Percentiles rank a stretch among this genome's conserved stretches.
These are phyloP conservation scores for Porogramme epimiltina DNA, from an alignment of 1,284 basidiomycete species.

Conservation along the genomic window DNA sequence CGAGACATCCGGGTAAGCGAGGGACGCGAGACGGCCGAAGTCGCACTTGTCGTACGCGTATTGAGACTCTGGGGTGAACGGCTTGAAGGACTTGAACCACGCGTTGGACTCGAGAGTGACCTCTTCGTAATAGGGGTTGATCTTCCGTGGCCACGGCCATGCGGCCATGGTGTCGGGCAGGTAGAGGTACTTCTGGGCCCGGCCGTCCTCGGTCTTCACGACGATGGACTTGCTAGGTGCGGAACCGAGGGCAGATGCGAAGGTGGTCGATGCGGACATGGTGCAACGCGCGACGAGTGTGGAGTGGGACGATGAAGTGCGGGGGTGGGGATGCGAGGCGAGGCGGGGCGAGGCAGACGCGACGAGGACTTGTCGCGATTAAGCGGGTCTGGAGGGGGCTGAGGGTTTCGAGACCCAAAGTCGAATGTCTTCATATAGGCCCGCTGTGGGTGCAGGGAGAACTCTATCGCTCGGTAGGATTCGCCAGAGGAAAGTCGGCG, in stretches of 20 bases:
- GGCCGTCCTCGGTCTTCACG: constrained; percentile 27
- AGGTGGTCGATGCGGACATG: background rate
- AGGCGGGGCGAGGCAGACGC: no score
- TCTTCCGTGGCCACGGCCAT: background rate
- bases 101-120: background rate
- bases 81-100: constrained; percentile 29
- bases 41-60: constrained; percentile 36
- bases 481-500: background rate
- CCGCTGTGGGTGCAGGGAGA: no score
- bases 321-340: no score
- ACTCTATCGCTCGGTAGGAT: background rate
- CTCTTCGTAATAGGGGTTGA: background rate
- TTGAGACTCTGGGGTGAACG: constrained; percentile 32
- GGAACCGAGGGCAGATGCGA: background rate
- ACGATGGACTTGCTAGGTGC: background rate
- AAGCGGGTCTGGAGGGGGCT: no score
- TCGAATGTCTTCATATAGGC: no score
- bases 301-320: constrained; percentile 42
- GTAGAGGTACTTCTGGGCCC: background rate
- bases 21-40: constrained; percentile 31
- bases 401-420: no score
- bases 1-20: constrained; percentile 24
- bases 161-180: background rate
- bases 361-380: no score
- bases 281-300: background rate